Percentiles rank a stretch among this genome's conserved stretches.
phyloP scores from a whole-genome alignment of 1,284 basidiomycete genomes.

The Gomphus bonarii region DNA sequence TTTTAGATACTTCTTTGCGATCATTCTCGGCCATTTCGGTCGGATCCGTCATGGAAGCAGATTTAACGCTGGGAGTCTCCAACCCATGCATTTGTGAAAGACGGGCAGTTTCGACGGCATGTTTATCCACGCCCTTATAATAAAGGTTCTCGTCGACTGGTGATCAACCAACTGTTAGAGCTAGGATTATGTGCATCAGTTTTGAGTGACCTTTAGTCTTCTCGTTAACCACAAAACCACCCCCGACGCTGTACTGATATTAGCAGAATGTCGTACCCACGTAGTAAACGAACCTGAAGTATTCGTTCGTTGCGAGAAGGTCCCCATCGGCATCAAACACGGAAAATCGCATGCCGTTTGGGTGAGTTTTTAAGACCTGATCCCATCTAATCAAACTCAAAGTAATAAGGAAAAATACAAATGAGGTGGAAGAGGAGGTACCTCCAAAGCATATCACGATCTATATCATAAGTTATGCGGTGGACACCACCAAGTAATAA shows the following conservation, averaged over 20 bases:
- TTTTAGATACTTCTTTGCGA: slow-evolving; percentile 1
- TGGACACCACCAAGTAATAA: slow-evolving; percentile 68
- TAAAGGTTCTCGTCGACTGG: slow-evolving; percentile 82
- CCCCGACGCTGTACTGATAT: slow-evolving; percentile 53
- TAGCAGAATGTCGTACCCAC: slow-evolving; percentile 12
- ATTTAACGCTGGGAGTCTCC: slow-evolving; percentile 30
- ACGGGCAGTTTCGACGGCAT: slow-evolving; percentile 66
- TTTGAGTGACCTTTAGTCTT: slow-evolving; percentile 60
- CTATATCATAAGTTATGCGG: slow-evolving; percentile 74
- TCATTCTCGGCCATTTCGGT: slow-evolving; percentile 14
- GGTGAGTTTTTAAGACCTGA: slow-evolving; percentile 26
- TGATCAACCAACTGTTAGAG: slow-evolving; percentile 25
- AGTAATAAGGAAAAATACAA: slow-evolving; percentile 11
- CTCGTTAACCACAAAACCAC: slow-evolving; percentile 86
- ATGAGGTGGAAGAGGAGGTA: slow-evolving; percentile 55
- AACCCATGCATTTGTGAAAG: slow-evolving; percentile 52
- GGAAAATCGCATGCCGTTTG: slow-evolving; percentile 89
- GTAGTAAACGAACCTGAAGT: slow-evolving; percentile 51
- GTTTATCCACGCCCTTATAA: slow-evolving; percentile 91
- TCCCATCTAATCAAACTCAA: slow-evolving; percentile 19
- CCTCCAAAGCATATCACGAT: slow-evolving; percentile 86
- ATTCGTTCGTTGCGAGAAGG: slow-evolving; percentile 90
- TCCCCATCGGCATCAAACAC: slow-evolving; percentile 76
- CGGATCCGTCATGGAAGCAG: slow-evolving; percentile 12
- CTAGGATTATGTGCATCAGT: background rate